These are phyloP conservation scores for Evernia prunastri DNA, from an alignment of 495 filamentous ascomycete genomes.

Conservation along the genomic window DNA sequence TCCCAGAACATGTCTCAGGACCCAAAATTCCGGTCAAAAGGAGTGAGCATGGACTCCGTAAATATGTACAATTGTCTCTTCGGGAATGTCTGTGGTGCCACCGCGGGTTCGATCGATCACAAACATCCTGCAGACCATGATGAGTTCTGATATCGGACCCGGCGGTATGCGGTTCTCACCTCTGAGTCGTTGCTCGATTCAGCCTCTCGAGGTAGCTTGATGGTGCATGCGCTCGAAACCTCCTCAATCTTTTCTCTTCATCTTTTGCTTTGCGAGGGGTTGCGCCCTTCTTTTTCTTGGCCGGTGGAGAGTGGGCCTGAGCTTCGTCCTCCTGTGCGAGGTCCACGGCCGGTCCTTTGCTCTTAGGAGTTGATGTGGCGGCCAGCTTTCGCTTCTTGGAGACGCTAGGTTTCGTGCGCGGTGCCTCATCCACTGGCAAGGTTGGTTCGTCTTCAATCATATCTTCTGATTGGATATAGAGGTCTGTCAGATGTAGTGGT, in stretches of 20 bases:
- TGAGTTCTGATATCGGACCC: background rate
- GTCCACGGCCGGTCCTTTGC: constrained; percentile 22
- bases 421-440: background rate
- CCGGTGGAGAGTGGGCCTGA: background rate
- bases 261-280: constrained; percentile 13
- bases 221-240: constrained; percentile 38
- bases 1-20: no score
- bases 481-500: background rate
- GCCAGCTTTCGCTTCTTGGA: constrained; percentile 18
- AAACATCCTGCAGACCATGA: constrained; percentile 44
- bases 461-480: background rate
- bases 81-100: constrained; percentile 37
- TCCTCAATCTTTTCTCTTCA: constrained; percentile 39
- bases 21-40: no score
- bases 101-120: constrained; percentile 45
- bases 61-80: constrained; percentile 55
- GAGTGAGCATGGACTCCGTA: no score
- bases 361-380: constrained; percentile 9
- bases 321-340: constrained; percentile 23
- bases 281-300: constrained; percentile 28
- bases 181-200: constrained; percentile 39
- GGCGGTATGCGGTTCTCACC: constrained; percentile 28
- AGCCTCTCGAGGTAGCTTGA: constrained; percentile 37
- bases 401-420: background rate
- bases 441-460: background rate